Evolutionary conservation across 2,329 filamentous ascomycete genomes (phyloP).

Genomic region (Fonsecaea nubica): DNA sequence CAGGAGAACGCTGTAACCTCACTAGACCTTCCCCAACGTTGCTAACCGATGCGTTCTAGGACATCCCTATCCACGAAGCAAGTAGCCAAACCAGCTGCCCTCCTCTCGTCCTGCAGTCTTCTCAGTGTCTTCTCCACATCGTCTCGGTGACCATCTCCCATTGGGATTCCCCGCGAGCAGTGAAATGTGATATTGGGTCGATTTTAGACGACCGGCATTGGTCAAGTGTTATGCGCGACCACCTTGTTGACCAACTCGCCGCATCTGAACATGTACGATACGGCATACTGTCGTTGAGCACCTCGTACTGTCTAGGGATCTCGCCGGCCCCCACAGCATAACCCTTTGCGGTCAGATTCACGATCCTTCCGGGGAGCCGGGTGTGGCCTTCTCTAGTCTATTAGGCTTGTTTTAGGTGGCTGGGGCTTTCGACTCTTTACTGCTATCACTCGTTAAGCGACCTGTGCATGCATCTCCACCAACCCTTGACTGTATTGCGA

Average conservation of each 20-base stretch:
- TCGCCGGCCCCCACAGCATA: not conserved
- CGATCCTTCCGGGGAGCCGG: constrained; percentile 5
- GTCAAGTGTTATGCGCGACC: not conserved
- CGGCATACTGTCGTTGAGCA: not conserved
- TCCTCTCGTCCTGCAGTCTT: not conserved
- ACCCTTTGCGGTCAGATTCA: not conserved
- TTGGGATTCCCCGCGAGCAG: not conserved
- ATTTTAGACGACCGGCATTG: not conserved
- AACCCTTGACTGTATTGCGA: not conserved
- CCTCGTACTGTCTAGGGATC: not conserved
- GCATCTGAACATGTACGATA: not conserved
- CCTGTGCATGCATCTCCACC: constrained; percentile 3
- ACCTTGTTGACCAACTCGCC: not conserved
- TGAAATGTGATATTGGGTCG: constrained; percentile 2
- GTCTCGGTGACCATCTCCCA: not conserved
- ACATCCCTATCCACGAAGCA: not conserved
- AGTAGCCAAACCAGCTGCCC: not conserved
- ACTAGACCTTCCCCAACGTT: not conserved
- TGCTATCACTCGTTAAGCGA: constrained; percentile 1
- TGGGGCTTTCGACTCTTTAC: not conserved
- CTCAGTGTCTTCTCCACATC: not conserved
- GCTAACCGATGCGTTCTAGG: not conserved
- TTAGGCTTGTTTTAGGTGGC: constrained; percentile 7
- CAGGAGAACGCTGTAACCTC: not conserved
- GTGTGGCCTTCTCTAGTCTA: not conserved